These are phyloP conservation scores for Pulchroboletus neoregius DNA, from an alignment of 1,284 basidiomycete species.

Conservation along the genomic window DNA sequence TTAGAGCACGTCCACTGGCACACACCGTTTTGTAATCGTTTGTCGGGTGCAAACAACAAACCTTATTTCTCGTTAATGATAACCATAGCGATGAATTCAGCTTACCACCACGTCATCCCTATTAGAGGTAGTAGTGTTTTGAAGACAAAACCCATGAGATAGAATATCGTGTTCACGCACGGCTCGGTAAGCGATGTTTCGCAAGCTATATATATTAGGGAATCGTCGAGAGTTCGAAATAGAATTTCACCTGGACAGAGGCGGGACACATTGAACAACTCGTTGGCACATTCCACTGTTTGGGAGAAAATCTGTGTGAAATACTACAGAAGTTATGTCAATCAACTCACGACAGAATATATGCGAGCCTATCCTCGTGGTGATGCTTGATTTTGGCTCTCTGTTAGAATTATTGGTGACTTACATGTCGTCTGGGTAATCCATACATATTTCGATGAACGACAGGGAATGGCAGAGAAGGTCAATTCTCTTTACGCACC, in stretches of 20 bases:
- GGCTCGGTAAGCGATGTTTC: constrained; percentile 75
- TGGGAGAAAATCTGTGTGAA: constrained; percentile 3
- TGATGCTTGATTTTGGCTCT: constrained; percentile 19
- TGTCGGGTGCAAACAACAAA: constrained; percentile 73
- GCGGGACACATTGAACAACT: constrained; percentile 69
- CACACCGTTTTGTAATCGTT: constrained; percentile 82
- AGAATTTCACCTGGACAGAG: constrained; percentile 62
- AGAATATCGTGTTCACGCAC: constrained; percentile 40
- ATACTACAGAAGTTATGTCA: not conserved
- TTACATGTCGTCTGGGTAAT: constrained; percentile 45
- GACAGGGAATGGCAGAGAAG: constrained; percentile 29
- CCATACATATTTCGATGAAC: constrained; percentile 1
- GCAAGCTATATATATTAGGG: constrained; percentile 49
- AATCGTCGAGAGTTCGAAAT: constrained; percentile 1
- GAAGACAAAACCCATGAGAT: constrained; percentile 5
- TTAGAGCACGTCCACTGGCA: constrained; percentile 35
- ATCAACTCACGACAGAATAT: constrained; percentile 69
- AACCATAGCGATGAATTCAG: not conserved
- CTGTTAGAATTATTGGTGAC: constrained; percentile 15
- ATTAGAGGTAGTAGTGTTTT: not conserved
- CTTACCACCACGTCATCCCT: constrained; percentile 80
- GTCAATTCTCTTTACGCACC: constrained; percentile 42
- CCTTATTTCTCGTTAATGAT: constrained; percentile 38
- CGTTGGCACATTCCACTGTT: constrained; percentile 78
- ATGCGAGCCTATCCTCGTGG: constrained; percentile 54